Percentiles rank a stretch among this genome's conserved stretches.
phyloP scores from a whole-genome alignment of 2,329 filamentous ascomycete genomes.

The Blastomyces parvus region DNA sequence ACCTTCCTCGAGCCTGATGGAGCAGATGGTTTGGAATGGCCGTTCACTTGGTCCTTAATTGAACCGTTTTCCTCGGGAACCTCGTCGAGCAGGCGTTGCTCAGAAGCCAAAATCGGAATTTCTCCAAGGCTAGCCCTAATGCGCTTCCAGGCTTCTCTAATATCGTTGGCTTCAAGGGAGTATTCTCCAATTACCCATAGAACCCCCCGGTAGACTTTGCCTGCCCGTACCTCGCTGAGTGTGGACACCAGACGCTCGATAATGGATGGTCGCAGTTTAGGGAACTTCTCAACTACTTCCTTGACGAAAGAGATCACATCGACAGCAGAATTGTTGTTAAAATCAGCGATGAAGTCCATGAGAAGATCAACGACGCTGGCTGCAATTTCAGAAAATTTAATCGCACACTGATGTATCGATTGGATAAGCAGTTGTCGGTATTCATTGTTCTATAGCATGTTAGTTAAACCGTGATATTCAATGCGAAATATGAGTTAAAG shows the following conservation, averaged over 20 bases:
- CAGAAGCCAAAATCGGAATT: constrained; percentile 91
- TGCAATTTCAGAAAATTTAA: constrained; percentile 97
- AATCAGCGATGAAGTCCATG: constrained; percentile 98
- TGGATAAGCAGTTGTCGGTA: constrained; percentile 93
- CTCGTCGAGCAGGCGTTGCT: constrained; percentile 83
- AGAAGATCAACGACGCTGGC: constrained; percentile 91
- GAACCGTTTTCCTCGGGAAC: constrained; percentile 61
- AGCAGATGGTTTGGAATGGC: constrained; percentile 63
- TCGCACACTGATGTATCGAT: constrained; percentile 95
- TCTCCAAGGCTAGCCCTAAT: constrained; percentile 90
- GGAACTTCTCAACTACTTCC: constrained; percentile 97
- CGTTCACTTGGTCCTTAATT: constrained; percentile 62
- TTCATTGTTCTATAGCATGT: constrained; percentile 58
- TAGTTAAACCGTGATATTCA: background rate
- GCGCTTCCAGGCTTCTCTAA: constrained; percentile 91
- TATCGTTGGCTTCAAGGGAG: constrained; percentile 85
- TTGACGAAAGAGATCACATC: constrained; percentile 99
- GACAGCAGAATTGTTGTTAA: constrained; percentile 92
- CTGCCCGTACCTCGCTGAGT: constrained; percentile 82
- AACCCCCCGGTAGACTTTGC: constrained; percentile 93
- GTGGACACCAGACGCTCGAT: constrained; percentile 83
- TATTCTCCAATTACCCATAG: constrained; percentile 98
- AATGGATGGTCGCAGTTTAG: constrained; percentile 75
- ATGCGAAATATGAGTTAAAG: background rate
- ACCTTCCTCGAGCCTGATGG: constrained; percentile 84